phyloP scores from a whole-genome alignment of 352 stramenopile species.

The Pythium dissotocum region DNA sequence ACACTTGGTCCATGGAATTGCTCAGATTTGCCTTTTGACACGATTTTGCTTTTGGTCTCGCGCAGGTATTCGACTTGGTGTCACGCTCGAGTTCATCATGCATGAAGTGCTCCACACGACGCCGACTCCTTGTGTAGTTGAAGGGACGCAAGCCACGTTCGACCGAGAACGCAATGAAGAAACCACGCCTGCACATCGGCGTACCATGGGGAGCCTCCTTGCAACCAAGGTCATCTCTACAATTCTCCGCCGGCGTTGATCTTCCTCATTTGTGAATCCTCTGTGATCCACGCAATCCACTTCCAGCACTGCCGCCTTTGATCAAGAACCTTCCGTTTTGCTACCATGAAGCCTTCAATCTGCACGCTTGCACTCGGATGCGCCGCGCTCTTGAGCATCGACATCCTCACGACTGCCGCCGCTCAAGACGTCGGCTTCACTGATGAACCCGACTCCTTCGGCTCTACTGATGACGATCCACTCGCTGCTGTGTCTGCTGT shows the following conservation, averaged over 20 bases:
- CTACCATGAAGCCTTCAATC: constrained; percentile 23
- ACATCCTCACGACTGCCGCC: not conserved
- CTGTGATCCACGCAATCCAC: not conserved
- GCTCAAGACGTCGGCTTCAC: constrained; percentile 11
- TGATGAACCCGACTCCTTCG: constrained; percentile 4
- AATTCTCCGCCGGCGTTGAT: not conserved
- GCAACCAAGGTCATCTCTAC: not conserved
- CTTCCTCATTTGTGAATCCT: not conserved
- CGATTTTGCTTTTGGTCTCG: not conserved
- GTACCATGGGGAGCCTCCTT: not conserved
- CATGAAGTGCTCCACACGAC: not conserved
- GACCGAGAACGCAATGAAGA: too few species aligned
- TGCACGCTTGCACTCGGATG: constrained; percentile 6
- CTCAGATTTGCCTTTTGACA: not conserved
- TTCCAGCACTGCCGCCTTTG: not conserved
- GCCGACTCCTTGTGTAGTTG: not conserved
- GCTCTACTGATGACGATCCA: not conserved
- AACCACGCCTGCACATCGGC: too few species aligned
- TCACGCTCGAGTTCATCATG: not conserved
- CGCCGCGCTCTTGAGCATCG: constrained; percentile 6
- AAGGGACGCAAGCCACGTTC: not conserved
- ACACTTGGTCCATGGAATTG: not conserved
- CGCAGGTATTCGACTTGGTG: not conserved
- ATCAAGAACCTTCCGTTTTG: not conserved
- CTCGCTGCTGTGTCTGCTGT: not conserved